These are phyloP conservation scores for Monosporascus sp. DNA, from an alignment of 2,329 filamentous ascomycete species.

Conservation along the genomic window DNA sequence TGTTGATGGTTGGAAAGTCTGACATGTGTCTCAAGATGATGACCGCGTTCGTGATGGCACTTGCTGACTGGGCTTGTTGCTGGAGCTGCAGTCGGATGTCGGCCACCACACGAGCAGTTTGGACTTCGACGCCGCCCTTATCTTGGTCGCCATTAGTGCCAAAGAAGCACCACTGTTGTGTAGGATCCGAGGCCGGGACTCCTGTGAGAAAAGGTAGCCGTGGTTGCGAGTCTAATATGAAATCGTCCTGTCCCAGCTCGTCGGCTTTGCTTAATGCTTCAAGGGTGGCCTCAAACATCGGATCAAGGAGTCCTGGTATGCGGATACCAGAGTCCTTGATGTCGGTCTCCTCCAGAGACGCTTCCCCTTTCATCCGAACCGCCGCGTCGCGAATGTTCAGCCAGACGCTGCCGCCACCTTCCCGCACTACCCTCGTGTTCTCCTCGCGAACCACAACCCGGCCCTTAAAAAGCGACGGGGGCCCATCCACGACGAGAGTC, in stretches of 20 bases:
- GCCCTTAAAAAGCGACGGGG: constrained; percentile 63
- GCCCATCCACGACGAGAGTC: constrained; percentile 82
- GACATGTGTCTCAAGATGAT: constrained; percentile 75
- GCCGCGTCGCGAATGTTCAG: constrained; percentile 55
- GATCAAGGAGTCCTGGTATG: constrained; percentile 63
- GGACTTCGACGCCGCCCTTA: constrained; percentile 32
- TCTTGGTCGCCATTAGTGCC: constrained; percentile 16
- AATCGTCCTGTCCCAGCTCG: constrained; percentile 2
- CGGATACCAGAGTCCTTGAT: constrained; percentile 31
- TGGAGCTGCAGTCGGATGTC: constrained; percentile 38
- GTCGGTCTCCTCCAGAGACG: constrained; percentile 5
- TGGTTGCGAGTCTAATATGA: constrained; percentile 2
- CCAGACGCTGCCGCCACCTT: constrained; percentile 75
- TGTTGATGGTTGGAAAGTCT: constrained; percentile 72
- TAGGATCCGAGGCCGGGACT: background rate
- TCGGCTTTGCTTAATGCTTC: constrained; percentile 20
- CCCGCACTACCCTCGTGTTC: constrained; percentile 48
- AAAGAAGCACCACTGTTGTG: constrained; percentile 32
- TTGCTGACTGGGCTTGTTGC: constrained; percentile 27
- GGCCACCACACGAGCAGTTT: constrained; percentile 42
- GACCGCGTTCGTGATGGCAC: constrained; percentile 48
- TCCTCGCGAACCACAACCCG: constrained; percentile 57
- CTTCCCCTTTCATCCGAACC: constrained; percentile 38
- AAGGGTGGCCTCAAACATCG: constrained; percentile 44
- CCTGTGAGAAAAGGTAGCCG: constrained; percentile 5